These are phyloP conservation scores for Aspergillus texensis DNA, from an alignment of 2,329 filamentous ascomycete species.

Conservation along the genomic window DNA sequence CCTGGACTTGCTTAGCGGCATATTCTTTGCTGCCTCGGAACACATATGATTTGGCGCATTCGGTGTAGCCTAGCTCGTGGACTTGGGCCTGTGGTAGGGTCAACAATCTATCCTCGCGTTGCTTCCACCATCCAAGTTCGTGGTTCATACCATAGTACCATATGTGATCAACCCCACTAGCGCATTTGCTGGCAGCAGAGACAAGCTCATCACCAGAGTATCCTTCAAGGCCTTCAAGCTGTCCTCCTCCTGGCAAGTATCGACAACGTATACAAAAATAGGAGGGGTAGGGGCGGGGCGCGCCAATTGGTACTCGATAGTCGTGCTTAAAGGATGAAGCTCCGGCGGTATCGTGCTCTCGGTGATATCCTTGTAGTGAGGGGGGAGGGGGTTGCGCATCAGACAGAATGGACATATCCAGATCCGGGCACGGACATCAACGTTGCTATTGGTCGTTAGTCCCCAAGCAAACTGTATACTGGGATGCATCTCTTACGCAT, in stretches of 20 bases:
- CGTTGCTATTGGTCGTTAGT: constrained; percentile 52
- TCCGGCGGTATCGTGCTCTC: constrained; percentile 67
- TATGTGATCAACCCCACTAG: constrained; percentile 67
- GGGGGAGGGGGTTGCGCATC: constrained; percentile 65
- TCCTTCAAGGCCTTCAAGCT: constrained; percentile 68
- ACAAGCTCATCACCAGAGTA: constrained; percentile 68
- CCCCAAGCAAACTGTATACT: constrained; percentile 13
- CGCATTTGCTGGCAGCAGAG: constrained; percentile 64
- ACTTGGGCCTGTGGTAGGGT: constrained; percentile 71
- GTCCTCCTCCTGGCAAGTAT: constrained; percentile 70
- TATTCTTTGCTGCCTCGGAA: constrained; percentile 99
- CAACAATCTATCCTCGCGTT: constrained; percentile 15
- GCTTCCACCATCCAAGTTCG: constrained; percentile 9
- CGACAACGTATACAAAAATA: constrained; percentile 69
- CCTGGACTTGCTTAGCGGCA: constrained; percentile 96
- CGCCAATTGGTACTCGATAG: constrained; percentile 67
- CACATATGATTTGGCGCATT: constrained; percentile 98
- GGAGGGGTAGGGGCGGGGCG: constrained; percentile 66
- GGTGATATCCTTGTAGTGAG: constrained; percentile 71
- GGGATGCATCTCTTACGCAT: constrained; percentile 67
- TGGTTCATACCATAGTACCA: constrained; percentile 77
- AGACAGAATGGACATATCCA: constrained; percentile 73
- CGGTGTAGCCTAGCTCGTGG: constrained; percentile 95
- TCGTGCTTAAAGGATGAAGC: constrained; percentile 66
- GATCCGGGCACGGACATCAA: constrained; percentile 66